A percentile compares a stretch with the other conserved stretches of the same genome.
phyloP scores from a whole-genome alignment of 2,329 filamentous ascomycete genomes.

The Hirsutella thompsonii region DNA sequence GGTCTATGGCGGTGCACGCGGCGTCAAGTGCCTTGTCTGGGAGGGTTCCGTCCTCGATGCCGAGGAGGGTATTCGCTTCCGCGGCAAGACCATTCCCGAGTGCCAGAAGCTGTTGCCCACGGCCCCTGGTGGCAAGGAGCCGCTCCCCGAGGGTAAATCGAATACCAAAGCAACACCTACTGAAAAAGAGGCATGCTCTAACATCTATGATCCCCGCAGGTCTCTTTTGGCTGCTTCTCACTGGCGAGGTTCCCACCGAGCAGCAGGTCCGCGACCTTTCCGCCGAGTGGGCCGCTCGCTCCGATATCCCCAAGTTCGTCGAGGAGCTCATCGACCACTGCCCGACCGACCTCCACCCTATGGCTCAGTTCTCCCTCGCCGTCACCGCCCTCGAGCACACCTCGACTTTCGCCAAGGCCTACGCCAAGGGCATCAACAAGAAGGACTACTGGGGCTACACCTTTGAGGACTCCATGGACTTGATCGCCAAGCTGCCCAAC shows the following conservation, averaged over 20 bases:
- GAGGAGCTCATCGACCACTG: conserved; percentile 99
- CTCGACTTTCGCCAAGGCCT: conserved; percentile 95
- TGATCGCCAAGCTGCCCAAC: conserved; percentile 98
- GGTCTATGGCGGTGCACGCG: conserved; percentile 97
- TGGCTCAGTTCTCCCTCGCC: conserved; percentile 98
- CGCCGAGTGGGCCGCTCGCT: conserved; percentile 96
- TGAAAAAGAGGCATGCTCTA: too few relatives aligned
- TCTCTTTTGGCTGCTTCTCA: conserved; percentile 99
- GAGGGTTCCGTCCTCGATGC: conserved; percentile 96
- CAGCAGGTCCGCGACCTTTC: conserved; percentile 98
- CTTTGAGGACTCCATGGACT: conserved; percentile 98
- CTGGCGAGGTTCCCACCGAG: conserved; percentile 92
- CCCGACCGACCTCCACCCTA: conserved; percentile 96
- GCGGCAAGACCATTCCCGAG: conserved; percentile 97
- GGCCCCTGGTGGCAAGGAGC: conserved; percentile 91
- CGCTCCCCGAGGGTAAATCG: conserved; percentile 72
- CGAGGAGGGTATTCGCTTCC: conserved; percentile 98
- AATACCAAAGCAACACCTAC: neutral
- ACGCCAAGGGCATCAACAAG: conserved; percentile 98
- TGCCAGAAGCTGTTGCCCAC: conserved; percentile 96
- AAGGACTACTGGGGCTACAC: conserved; percentile 99
- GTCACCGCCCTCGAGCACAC: conserved; percentile 98
- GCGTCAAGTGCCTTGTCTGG: conserved; percentile 98
- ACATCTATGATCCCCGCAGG: conserved; percentile 29
- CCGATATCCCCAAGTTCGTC: conserved; percentile 93